Conservation (phyloP, 768 basidiomycete genomes). For the Boletus bicolor region DNA sequence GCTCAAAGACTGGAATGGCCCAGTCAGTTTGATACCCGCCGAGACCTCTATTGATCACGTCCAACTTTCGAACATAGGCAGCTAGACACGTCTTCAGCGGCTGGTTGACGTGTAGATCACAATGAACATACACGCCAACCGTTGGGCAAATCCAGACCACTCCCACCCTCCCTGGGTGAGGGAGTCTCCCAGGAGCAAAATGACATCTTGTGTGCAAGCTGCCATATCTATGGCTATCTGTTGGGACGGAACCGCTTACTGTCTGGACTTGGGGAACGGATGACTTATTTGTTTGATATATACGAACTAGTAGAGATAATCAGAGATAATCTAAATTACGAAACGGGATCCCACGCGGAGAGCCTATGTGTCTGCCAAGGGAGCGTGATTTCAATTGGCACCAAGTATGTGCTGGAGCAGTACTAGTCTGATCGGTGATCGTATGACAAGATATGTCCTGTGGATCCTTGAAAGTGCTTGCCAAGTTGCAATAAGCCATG, state of each 20-base stretch:
- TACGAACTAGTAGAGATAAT: conserved; percentile 4
- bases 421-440: no score
- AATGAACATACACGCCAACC: conserved; percentile 43
- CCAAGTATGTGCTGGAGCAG: no score
- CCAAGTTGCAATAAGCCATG: no score
- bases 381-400: neutral
- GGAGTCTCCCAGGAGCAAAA: conserved; percentile 81
- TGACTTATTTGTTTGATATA: neutral
- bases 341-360: neutral
- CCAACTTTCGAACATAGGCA: conserved; percentile 74
- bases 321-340: conserved; percentile 9
- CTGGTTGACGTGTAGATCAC: neutral
- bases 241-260: neutral
- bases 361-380: no score
- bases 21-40: conserved; percentile 87
- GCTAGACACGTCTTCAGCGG: conserved; percentile 39
- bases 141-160: conserved; percentile 60
- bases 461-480: no score
- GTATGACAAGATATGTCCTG: no score
- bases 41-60: conserved; percentile 83
- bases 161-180: conserved; percentile 71
- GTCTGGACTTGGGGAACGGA: neutral
- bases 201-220: conserved; percentile 52
- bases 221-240: conserved; percentile 39
- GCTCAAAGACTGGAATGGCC: conserved; percentile 76